Conservation (phyloP, 2,329 filamentous ascomycete genomes). For the Neofusicoccum cordaticola region DNA sequence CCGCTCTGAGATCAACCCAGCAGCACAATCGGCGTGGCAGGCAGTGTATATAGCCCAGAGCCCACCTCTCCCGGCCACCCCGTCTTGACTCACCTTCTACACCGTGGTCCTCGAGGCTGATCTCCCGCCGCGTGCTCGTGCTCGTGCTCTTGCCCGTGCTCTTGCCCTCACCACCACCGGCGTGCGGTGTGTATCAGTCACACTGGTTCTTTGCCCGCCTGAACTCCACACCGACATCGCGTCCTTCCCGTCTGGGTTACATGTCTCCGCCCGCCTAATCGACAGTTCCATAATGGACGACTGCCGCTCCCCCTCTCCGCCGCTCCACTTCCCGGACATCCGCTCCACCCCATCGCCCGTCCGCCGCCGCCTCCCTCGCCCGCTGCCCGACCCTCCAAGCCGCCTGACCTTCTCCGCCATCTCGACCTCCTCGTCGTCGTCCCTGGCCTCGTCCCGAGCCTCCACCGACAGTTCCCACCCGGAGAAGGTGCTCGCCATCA, state of each 20-base stretch:
- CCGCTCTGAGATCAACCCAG: not conserved
- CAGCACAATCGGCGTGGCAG: slow-evolving; percentile 4
- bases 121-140: not conserved
- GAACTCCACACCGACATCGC: not conserved
- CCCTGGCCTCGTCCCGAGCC: not conserved
- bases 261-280: not conserved
- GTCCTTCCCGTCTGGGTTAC: not conserved
- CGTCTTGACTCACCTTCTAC: not conserved
- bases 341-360: not conserved
- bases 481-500: slow-evolving; percentile 22
- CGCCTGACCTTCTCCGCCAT: not conserved
- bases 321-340: slow-evolving; percentile 13
- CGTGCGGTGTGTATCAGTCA: not conserved
- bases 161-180: not conserved
- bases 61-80: slow-evolving; percentile 5
- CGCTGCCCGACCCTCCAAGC: slow-evolving; percentile 6
- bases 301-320: slow-evolving; percentile 10
- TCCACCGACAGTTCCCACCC: not conserved
- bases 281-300: not conserved
- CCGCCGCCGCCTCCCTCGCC: slow-evolving; percentile 8
- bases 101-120: not conserved
- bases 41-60: slow-evolving; percentile 9
- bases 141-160: not conserved
- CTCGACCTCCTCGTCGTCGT: not conserved
- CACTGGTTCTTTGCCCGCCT: not conserved